phyloP scores from a whole-genome alignment of 495 filamentous ascomycete genomes.

The Neurospora tetraspora region DNA sequence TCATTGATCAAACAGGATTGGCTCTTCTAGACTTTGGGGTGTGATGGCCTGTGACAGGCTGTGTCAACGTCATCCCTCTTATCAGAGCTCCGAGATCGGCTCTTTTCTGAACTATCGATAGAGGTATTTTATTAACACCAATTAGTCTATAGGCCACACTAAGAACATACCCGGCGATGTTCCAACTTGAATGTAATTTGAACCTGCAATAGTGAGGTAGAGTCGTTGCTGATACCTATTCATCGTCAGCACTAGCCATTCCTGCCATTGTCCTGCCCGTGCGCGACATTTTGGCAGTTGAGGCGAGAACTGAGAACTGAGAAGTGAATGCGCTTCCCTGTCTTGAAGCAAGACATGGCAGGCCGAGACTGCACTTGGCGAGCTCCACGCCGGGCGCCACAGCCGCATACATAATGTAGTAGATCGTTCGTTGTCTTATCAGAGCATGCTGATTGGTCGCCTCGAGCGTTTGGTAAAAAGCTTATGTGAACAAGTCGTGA shows the following conservation, averaged over 20 bases:
- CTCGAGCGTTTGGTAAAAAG: slow-evolving; percentile 5
- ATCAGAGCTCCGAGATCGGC: neutral
- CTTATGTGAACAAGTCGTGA: neutral
- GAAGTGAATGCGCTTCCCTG: neutral
- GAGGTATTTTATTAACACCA: neutral
- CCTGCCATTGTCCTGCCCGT: neutral
- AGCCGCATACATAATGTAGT: neutral
- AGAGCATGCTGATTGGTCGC: slow-evolving; percentile 8
- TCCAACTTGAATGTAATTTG: neutral
- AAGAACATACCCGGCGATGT: neutral
- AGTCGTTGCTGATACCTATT: neutral
- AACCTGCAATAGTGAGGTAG: neutral
- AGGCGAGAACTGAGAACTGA: neutral
- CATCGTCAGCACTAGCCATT: neutral
- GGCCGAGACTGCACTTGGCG: neutral
- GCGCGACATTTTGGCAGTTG: neutral
- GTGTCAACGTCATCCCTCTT: neutral
- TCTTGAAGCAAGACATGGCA: neutral
- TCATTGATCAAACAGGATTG: neutral
- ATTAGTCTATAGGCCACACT: neutral
- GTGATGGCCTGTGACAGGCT: neutral
- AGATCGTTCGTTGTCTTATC: slow-evolving; percentile 4
- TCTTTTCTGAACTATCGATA: neutral
- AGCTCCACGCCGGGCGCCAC: neutral
- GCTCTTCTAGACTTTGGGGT: neutral